A percentile compares a stretch with the other conserved stretches of the same genome.
Evolutionary conservation across 2,329 filamentous ascomycete genomes (phyloP).

Genomic region (Apiospora hydei): DNA sequence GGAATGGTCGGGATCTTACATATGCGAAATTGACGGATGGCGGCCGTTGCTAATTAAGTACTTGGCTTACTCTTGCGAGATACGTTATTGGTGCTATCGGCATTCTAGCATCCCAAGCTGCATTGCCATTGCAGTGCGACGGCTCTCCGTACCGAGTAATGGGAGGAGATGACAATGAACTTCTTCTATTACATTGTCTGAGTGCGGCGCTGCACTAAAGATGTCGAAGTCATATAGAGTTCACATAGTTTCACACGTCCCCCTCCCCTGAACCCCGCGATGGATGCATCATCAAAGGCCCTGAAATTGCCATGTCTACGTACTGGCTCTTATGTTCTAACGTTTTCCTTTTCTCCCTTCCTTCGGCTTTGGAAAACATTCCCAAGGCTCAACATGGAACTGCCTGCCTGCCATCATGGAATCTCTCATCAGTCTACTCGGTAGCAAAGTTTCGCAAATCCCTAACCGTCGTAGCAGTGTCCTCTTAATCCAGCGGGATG

Average conservation of each 20-base stretch:
- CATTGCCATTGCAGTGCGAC: background rate
- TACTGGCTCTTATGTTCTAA: background rate
- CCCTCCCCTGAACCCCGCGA: conserved; percentile 2
- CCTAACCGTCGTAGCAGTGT: conserved; percentile 8
- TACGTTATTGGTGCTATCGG: background rate
- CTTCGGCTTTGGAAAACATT: background rate
- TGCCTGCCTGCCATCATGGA: background rate
- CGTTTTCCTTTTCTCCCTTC: background rate
- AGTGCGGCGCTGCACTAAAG: conserved; percentile 12
- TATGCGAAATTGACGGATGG: background rate
- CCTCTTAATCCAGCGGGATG: background rate
- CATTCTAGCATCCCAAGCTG: background rate
- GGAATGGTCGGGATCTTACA: background rate
- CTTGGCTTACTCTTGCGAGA: background rate
- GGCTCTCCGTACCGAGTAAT: background rate
- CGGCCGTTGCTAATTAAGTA: background rate
- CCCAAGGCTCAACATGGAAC: background rate
- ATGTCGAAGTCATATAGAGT: conserved; percentile 8
- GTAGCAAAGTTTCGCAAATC: conserved; percentile 16
- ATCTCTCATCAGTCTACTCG: conserved; percentile 13
- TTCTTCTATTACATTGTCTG: conserved; percentile 11
- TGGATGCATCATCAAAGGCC: background rate
- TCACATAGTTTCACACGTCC: conserved; percentile 16
- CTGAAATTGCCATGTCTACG: background rate
- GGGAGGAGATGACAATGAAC: background rate